These are phyloP conservation scores for Penicillium occitanis DNA, from an alignment of 2,329 filamentous ascomycete genomes.

Conservation along the genomic window DNA sequence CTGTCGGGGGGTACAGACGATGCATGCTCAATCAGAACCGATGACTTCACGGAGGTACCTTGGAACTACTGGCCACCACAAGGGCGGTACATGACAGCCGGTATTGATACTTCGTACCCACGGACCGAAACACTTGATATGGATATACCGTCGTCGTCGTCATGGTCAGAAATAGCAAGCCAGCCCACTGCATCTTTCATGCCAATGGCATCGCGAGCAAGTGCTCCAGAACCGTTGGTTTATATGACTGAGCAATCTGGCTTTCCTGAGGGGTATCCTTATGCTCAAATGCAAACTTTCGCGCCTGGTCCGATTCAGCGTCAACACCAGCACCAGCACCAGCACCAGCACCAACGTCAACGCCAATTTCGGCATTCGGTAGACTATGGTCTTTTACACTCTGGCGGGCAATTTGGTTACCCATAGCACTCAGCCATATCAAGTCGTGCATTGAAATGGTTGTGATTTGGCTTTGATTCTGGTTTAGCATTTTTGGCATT, in stretches of 20 bases:
- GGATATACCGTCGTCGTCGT: not conserved
- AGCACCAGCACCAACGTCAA: not conserved
- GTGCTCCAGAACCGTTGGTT: not conserved
- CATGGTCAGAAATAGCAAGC: slow-evolving; percentile 6
- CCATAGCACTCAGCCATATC: not conserved
- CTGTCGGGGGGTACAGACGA: not conserved
- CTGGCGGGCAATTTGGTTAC: not conserved
- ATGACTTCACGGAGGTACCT: not conserved
- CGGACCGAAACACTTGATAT: not conserved
- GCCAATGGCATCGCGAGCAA: not conserved
- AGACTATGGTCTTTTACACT: not conserved
- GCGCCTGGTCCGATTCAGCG: not conserved
- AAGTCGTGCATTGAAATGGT: not conserved
- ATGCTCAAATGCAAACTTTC: not conserved
- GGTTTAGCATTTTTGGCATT: not conserved
- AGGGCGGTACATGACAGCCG: not conserved
- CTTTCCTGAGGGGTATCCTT: not conserved
- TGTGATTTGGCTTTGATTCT: not conserved
- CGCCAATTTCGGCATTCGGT: not conserved
- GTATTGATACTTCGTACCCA: not conserved
- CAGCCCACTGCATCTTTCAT: not conserved
- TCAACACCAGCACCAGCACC: not conserved
- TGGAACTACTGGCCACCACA: slow-evolving; percentile 8
- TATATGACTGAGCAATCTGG: slow-evolving; percentile 7
- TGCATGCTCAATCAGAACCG: not conserved